Evolutionary conservation across 2,329 filamentous ascomycete genomes (phyloP).

Genomic region (Ascochyta viciae-villosae): DNA sequence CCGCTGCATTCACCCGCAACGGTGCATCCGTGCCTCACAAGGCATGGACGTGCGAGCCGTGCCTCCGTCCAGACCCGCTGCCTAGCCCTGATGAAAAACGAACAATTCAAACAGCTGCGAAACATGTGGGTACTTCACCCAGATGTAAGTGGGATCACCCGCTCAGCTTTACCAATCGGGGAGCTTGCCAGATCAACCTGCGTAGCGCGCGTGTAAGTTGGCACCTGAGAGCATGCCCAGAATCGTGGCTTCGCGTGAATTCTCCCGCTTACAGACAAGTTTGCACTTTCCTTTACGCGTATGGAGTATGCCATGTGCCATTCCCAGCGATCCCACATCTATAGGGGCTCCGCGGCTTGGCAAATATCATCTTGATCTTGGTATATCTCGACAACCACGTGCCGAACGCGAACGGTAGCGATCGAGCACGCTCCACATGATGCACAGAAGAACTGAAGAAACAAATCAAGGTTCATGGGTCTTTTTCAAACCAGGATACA

Average conservation of each 20-base stretch:
- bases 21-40: not conserved
- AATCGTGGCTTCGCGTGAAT: not conserved
- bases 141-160: not conserved
- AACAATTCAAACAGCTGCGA: not conserved
- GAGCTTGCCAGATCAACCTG: slow-evolving; percentile 1
- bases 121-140: not conserved
- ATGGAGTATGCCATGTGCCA: not conserved
- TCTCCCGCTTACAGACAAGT: not conserved
- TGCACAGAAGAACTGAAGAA: not conserved
- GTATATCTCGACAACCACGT: slow-evolving; percentile 3
- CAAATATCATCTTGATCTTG: not conserved
- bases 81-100: not conserved
- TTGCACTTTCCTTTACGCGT: not conserved
- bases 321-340: slow-evolving; percentile 1
- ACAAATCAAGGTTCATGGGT: not conserved
- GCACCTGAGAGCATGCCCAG: not conserved
- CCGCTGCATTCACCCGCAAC: not conserved
- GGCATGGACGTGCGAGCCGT: not conserved
- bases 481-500: not conserved
- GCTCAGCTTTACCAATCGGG: not conserved
- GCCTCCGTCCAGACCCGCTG: not conserved
- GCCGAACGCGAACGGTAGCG: not conserved
- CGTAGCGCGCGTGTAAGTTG: not conserved
- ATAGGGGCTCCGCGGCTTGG: not conserved
- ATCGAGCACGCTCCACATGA: not conserved